These are phyloP conservation scores for Suhomyces sp. DNA, from an alignment of 805 yeast genomes.

Conservation along the genomic window DNA sequence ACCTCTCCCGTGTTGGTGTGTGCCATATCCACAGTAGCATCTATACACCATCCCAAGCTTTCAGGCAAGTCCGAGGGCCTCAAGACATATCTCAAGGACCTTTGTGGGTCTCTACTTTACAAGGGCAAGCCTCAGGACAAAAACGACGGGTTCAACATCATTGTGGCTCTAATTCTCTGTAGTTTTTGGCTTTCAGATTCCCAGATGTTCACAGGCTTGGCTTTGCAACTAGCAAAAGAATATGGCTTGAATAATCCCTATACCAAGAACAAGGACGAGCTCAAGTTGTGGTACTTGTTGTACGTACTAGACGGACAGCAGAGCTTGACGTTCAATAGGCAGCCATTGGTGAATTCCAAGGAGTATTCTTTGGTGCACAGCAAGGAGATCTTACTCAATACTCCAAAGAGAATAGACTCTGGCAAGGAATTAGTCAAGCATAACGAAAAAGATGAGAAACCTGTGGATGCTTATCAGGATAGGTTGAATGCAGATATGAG, in stretches of 20 bases:
- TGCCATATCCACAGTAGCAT: slow-evolving; percentile 59
- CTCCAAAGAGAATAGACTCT: not conserved
- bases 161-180: slow-evolving; percentile 61
- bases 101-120: slow-evolving; percentile 34
- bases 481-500: slow-evolving; percentile 44
- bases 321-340: slow-evolving; percentile 56
- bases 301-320: slow-evolving; percentile 70
- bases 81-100: slow-evolving; percentile 28
- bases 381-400: slow-evolving; percentile 32
- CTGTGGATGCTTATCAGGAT: not conserved
- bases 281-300: slow-evolving; percentile 64
- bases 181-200: slow-evolving; percentile 68
- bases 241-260: slow-evolving; percentile 41
- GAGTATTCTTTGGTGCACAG: slow-evolving; percentile 46
- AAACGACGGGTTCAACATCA: slow-evolving; percentile 53
- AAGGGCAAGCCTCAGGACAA: slow-evolving; percentile 41
- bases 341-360: slow-evolving; percentile 48
- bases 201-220: slow-evolving; percentile 64
- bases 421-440: slow-evolving; percentile 2
- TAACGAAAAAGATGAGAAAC: not conserved
- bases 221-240: slow-evolving; percentile 61
- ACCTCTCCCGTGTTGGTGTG: slow-evolving; percentile 56
- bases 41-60: slow-evolving; percentile 53
- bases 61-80: slow-evolving; percentile 27
- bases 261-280: slow-evolving; percentile 35